Percentiles rank a stretch among this genome's conserved stretches.
These are phyloP conservation scores for Aspergillus novoparasiticus DNA, from an alignment of 2,329 filamentous ascomycete species.

Conservation along the genomic window DNA sequence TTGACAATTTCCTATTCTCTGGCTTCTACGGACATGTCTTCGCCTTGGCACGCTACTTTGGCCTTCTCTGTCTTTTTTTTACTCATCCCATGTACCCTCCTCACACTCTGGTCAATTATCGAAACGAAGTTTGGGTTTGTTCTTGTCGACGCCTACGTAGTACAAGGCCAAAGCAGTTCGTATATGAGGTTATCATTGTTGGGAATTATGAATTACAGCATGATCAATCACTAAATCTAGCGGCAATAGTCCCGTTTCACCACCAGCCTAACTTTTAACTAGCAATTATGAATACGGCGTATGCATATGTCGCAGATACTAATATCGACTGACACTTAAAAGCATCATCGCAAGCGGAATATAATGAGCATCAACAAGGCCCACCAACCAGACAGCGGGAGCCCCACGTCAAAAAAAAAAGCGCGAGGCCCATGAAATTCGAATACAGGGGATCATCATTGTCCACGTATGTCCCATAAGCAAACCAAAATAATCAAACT, in stretches of 20 bases:
- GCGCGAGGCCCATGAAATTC: neutral
- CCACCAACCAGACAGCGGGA: conserved; percentile 2
- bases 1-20: conserved; percentile 13
- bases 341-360: neutral
- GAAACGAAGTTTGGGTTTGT: conserved; percentile 6
- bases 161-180: neutral
- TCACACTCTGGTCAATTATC: neutral
- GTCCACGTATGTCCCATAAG: neutral
- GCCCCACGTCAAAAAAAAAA: conserved; percentile 8
- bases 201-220: neutral
- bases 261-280: neutral
- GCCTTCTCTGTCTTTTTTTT: neutral
- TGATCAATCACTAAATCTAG: neutral
- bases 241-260: neutral
- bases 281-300: neutral
- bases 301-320: neutral
- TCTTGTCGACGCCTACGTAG: neutral
- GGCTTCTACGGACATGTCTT: neutral
- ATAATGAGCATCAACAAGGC: conserved; percentile 1
- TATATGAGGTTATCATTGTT: neutral
- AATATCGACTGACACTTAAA: neutral
- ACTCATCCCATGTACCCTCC: neutral
- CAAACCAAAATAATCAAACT: neutral
- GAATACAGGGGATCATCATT: neutral
- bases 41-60: neutral